These are phyloP conservation scores for Castanea crenata DNA, from an alignment of 306 rosid species.

Conservation along the genomic window DNA sequence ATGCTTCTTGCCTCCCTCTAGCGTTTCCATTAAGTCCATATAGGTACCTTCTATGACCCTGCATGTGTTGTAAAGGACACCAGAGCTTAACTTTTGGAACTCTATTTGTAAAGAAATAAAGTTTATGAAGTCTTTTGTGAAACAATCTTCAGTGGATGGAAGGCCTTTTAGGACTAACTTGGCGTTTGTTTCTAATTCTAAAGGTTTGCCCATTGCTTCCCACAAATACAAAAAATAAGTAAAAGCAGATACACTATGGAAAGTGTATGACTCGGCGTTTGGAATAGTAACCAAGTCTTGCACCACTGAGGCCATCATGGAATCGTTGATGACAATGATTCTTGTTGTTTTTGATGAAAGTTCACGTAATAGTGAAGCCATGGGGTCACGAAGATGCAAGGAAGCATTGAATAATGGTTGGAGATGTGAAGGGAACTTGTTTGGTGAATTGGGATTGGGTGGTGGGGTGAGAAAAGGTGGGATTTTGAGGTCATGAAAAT, in stretches of 20 bases:
- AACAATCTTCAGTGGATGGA: constrained; percentile 56
- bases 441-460: constrained; percentile 39
- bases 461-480: constrained; percentile 49
- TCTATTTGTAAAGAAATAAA: constrained; percentile 33
- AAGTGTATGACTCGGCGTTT: constrained; percentile 54
- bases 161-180: constrained; percentile 19
- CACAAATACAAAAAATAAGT: constrained; percentile 35
- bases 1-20: constrained; percentile 29
- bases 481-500: constrained; percentile 46
- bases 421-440: constrained; percentile 64
- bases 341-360: constrained; percentile 41
- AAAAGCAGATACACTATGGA: constrained; percentile 67
- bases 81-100: constrained; percentile 31
- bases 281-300: constrained; percentile 38
- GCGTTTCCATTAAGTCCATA: constrained; percentile 37
- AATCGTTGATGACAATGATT: constrained; percentile 58
- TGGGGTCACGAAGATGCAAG: constrained; percentile 37
- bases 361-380: constrained; percentile 34
- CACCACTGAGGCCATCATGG: constrained; percentile 52
- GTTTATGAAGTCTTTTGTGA: constrained; percentile 35
- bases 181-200: background rate
- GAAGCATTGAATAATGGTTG: constrained; percentile 50
- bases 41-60: constrained; percentile 46
- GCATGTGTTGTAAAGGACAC: constrained; percentile 49
- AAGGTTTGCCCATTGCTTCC: constrained; percentile 27